phyloP scores from a whole-genome alignment of 2,329 filamentous ascomycete species.

The Cladosporium sp. region DNA sequence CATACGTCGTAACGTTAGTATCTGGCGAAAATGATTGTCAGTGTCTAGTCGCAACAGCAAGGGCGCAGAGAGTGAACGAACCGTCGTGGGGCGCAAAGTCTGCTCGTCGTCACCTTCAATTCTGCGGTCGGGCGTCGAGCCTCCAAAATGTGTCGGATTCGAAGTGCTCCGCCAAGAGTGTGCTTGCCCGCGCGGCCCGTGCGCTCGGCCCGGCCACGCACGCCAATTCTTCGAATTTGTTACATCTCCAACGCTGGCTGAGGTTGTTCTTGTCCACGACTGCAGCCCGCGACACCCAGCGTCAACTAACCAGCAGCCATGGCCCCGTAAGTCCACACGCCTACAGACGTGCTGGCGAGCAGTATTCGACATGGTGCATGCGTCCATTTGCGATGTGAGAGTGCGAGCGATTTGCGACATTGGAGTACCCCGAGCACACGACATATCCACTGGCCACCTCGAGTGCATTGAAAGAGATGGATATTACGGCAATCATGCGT shows the following conservation, averaged over 20 bases:
- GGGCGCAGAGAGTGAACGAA: conserved; percentile 6
- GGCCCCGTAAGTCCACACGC: conserved; percentile 19
- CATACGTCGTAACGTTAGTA: conserved; percentile 13
- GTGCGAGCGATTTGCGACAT: conserved; percentile 2
- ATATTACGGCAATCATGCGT: too few species aligned
- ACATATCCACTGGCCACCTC: not conserved
- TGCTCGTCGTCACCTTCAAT: conserved; percentile 10
- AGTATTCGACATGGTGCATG: conserved; percentile 5
- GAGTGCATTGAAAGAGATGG: too few species aligned
- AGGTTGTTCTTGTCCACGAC: conserved; percentile 9
- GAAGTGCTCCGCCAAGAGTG: conserved; percentile 2
- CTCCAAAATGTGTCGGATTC: not conserved
- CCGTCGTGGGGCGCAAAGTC: conserved; percentile 10
- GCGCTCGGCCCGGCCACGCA: not conserved
- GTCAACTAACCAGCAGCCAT: conserved; percentile 15
- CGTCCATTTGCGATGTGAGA: not conserved
- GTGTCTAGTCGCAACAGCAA: conserved; percentile 2
- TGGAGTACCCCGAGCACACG: conserved; percentile 2
- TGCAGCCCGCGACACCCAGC: conserved; percentile 5
- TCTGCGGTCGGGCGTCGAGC: not conserved
- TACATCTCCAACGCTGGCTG: not conserved
- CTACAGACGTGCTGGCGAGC: not conserved
- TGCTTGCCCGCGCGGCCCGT: not conserved
- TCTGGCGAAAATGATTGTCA: conserved; percentile 7
- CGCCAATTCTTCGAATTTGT: conserved; percentile 11